These are phyloP conservation scores for Bremia lactucae DNA, from an alignment of 352 stramenopile genomes.

Conservation along the genomic window DNA sequence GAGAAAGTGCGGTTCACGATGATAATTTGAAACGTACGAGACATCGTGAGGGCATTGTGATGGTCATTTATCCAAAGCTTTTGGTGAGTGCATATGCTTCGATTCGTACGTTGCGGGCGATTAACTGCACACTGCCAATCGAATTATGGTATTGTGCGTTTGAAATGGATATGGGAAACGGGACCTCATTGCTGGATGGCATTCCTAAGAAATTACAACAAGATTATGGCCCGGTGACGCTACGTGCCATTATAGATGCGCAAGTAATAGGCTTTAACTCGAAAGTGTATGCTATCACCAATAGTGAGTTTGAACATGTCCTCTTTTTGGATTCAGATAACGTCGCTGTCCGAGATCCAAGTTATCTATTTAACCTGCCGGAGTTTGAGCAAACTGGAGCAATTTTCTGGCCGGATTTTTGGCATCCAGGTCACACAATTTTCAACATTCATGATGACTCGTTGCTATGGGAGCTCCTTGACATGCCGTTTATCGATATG, in stretches of 20 bases:
- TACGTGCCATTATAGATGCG: constrained; percentile 17
- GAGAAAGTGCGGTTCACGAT: constrained; percentile 1
- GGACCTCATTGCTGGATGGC: neutral
- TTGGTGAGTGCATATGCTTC: constrained; percentile 32
- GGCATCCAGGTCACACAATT: constrained; percentile 31
- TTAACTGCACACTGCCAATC: constrained; percentile 39
- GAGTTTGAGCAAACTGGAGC: constrained; percentile 29
- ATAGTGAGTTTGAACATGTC: constrained; percentile 27
- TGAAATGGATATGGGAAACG: constrained; percentile 21
- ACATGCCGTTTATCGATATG: constrained; percentile 28
- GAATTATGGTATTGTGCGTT: constrained; percentile 44
- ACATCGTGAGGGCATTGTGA: constrained; percentile 29
- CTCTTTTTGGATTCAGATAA: constrained; percentile 53
- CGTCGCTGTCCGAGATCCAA: constrained; percentile 34
- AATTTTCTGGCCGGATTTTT: constrained; percentile 48
- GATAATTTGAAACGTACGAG: neutral
- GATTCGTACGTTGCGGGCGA: constrained; percentile 26
- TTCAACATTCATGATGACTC: constrained; percentile 45
- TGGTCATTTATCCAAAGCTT: constrained; percentile 48
- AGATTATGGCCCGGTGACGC: constrained; percentile 15
- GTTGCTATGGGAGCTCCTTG: constrained; percentile 36
- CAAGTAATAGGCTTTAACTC: constrained; percentile 32
- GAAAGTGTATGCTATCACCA: constrained; percentile 34
- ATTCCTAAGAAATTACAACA: constrained; percentile 15
- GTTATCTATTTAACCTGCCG: constrained; percentile 29